Base-by-base conservation (phyloP, 192 early-diverging fungal species). In the Backusella parvicylindrica region DNA sequence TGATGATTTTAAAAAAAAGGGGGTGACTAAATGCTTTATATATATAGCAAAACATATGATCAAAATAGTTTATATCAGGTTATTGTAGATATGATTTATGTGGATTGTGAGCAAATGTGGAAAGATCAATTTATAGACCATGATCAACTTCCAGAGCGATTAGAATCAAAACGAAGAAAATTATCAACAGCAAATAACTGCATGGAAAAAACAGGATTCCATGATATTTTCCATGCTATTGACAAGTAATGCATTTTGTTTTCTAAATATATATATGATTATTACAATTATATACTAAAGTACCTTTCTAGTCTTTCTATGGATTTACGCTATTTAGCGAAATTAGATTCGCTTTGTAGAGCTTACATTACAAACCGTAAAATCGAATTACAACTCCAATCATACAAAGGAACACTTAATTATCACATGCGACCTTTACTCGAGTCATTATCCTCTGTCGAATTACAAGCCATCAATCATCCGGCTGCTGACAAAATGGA, bases 351-450 rank as follows among this genome's bases (percentile, higher is more conserved):
- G 2, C 67, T 82, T 11, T 82, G 73, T 37, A 47, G 81, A 35
- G 81, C 81, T 21, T 76, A 72, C 31, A 82, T 82, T 26, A 82
- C 81, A 26, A 78, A 82, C 66, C 71, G 64, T 9, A 78, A 82
- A 56, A 74, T 82, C 13, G 81, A 82, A 47, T 12, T 69, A 16
- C 81, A 82, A 31, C 50, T 82, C 31, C 65, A 73, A 30, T 66
- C 71, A 38, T 74, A 75, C 50, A 75, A 72, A 15, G 76, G 66
- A 5, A 30, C 70, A 12, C 18, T 72, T 3, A 69, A 60, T 35
- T 72, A 82, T 66, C 64, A 50, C 33, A 75, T 56, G 64, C 77
- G 77, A 47, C 79, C 79, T 7, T 76, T 81, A 11, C 35, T 77
- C 2, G 40, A 76, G n/a, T 63, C 75, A 18, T 31, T 76, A 0